A percentile compares a stretch with the other conserved stretches of the same genome.
Evolutionary conservation across 2,329 filamentous ascomycete genomes (phyloP).

Genomic region (Trichoderma gracile): DNA sequence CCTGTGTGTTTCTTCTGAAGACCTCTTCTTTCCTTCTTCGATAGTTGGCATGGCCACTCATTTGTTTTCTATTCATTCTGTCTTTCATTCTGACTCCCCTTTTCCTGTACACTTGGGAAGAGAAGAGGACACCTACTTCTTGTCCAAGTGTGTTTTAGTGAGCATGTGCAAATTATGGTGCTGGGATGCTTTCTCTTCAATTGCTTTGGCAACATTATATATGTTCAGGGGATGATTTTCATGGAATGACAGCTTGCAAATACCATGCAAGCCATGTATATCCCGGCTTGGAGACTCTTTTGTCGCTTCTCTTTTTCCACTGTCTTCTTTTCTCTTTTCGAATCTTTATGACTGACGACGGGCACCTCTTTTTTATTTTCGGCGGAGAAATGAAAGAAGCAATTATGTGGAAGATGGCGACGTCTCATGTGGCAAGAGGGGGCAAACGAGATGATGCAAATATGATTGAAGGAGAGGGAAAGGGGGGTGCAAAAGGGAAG

Average conservation of each 20-base stretch:
- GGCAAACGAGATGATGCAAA: background rate
- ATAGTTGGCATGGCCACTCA: conserved; percentile 2
- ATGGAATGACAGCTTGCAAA: conserved; percentile 3
- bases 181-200: background rate
- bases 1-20: background rate
- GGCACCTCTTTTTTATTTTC: background rate
- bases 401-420: conserved; percentile 11
- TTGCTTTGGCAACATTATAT: background rate
- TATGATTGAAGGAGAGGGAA: background rate
- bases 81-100: background rate
- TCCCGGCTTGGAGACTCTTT: conserved; percentile 16
- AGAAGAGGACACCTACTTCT: background rate
- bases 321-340: background rate
- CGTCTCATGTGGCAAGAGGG: conserved; percentile 7
- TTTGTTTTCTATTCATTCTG: background rate
- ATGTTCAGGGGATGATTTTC: conserved; percentile 1
- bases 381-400: background rate
- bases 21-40: background rate
- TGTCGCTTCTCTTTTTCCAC: background rate
- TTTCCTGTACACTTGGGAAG: background rate
- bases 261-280: conserved; percentile 9
- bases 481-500: background rate
- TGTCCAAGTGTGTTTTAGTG: background rate
- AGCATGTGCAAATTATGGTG: conserved; percentile 1
- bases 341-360: conserved; percentile 28